Conservation (phyloP, 192 early-diverging fungal genomes). For the Nowakowskiella sp. region DNA sequence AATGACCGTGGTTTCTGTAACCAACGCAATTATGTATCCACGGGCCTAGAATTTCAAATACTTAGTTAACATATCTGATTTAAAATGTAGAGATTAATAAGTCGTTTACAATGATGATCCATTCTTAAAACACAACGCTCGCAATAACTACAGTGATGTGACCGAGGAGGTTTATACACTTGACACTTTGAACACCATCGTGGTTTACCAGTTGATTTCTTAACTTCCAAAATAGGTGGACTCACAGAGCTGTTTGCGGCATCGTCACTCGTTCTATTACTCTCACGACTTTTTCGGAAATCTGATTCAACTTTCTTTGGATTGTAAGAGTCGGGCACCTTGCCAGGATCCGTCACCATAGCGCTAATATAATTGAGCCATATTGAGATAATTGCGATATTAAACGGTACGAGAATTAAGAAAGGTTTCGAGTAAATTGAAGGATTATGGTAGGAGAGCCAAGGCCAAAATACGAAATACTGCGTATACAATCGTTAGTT, state of each 20-base stretch:
- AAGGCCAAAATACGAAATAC: conserved; percentile 34
- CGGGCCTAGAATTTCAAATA: conserved; percentile 39
- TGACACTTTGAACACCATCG: conserved; percentile 41
- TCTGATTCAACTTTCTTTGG: conserved; percentile 3
- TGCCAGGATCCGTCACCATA: conserved; percentile 69
- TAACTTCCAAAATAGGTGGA: neutral
- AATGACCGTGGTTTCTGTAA: conserved; percentile 63
- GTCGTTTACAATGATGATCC: conserved; percentile 49
- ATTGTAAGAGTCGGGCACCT: conserved; percentile 45
- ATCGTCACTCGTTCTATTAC: neutral
- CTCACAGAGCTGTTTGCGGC: no score
- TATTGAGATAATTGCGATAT: conserved; percentile 66
- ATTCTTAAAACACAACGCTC: conserved; percentile 43
- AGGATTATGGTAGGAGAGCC: conserved; percentile 34
- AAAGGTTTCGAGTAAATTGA: conserved; percentile 1
- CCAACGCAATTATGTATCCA: conserved; percentile 89
- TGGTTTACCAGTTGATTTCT: conserved; percentile 13
- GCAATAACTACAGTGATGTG: conserved; percentile 44
- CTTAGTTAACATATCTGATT: no score
- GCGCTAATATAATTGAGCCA: conserved; percentile 83
- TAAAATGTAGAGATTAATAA: neutral
- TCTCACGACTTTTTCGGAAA: conserved; percentile 1
- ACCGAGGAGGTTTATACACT: conserved; percentile 38
- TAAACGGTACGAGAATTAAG: conserved; percentile 61
- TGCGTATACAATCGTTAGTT: conserved; percentile 1